These are phyloP conservation scores for Psilocybe tampanensis DNA, from an alignment of 768 basidiomycete genomes.

Conservation along the genomic window DNA sequence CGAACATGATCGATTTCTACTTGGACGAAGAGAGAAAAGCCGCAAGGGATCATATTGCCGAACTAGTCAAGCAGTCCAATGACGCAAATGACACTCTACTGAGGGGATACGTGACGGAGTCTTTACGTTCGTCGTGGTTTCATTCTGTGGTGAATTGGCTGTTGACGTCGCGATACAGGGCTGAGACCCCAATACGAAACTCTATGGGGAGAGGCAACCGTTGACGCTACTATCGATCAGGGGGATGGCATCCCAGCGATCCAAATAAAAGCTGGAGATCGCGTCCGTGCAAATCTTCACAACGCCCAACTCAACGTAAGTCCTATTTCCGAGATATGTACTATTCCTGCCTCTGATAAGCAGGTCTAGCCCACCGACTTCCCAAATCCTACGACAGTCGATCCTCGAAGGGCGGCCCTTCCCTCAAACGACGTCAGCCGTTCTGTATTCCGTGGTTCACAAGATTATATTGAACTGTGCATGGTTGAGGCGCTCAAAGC, in stretches of 20 bases:
- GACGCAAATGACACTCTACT: slow-evolving; percentile 34
- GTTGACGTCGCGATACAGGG: no score
- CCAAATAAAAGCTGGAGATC: slow-evolving; percentile 41
- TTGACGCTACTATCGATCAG: slow-evolving; percentile 35
- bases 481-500: slow-evolving; percentile 46
- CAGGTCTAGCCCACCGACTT: slow-evolving; percentile 4
- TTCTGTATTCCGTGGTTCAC: slow-evolving; percentile 44
- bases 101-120: slow-evolving; percentile 53
- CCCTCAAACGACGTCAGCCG: slow-evolving; percentile 18
- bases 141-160: no score
- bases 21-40: slow-evolving; percentile 41
- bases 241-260: slow-evolving; percentile 35
- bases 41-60: slow-evolving; percentile 41
- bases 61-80: slow-evolving; percentile 34
- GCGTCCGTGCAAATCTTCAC: slow-evolving; percentile 40
- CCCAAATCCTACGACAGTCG: slow-evolving; percentile 2
- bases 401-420: slow-evolving; percentile 5
- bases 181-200: slow-evolving; percentile 43
- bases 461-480: slow-evolving; percentile 38
- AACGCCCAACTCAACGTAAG: slow-evolving; percentile 46
- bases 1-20: slow-evolving; percentile 56
- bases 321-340: neutral
- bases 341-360: neutral
- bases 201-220: slow-evolving; percentile 38
- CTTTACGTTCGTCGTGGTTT: slow-evolving; percentile 39